Percentiles rank a stretch among this genome's conserved stretches.
phyloP scores from a whole-genome alignment of 1,284 basidiomycete species.

The Flammula alnicola region DNA sequence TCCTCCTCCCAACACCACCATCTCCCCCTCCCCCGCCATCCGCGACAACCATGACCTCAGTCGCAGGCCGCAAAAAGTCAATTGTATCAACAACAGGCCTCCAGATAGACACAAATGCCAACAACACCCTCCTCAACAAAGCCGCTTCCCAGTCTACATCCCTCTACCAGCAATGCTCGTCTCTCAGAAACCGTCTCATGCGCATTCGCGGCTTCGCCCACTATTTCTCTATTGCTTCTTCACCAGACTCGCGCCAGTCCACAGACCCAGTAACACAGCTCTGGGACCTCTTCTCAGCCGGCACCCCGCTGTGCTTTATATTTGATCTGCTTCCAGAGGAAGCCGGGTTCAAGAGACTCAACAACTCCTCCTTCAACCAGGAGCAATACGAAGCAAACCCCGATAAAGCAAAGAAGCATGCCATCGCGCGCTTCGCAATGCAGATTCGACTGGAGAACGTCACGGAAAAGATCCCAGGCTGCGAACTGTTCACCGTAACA shows the following conservation, averaged over 20 bases:
- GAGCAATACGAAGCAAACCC: constrained; percentile 69
- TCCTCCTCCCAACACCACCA: constrained; percentile 24
- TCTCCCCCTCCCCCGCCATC: constrained; percentile 26
- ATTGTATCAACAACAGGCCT: constrained; percentile 69
- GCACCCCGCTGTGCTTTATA: constrained; percentile 93
- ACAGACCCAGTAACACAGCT: constrained; percentile 91
- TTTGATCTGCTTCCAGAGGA: constrained; percentile 87
- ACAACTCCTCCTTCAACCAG: constrained; percentile 68
- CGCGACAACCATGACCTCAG: constrained; percentile 60
- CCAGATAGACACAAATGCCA: constrained; percentile 73
- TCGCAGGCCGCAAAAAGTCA: constrained; percentile 82
- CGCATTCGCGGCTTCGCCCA: constrained; percentile 73
- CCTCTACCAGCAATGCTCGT: constrained; percentile 87
- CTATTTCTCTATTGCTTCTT: constrained; percentile 67
- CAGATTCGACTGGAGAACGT: constrained; percentile 60
- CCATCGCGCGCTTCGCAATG: constrained; percentile 81
- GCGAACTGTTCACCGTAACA: constrained; percentile 83
- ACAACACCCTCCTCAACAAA: constrained; percentile 86
- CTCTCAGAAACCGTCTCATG: constrained; percentile 73
- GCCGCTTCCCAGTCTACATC: constrained; percentile 80
- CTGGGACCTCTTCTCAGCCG: constrained; percentile 92
- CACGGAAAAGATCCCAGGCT: constrained; percentile 54
- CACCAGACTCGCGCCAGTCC: constrained; percentile 67
- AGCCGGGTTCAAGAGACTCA: constrained; percentile 60
- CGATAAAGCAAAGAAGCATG: constrained; percentile 78